Percentiles rank a stretch among this genome's conserved stretches.
Conservation (phyloP, 306 rosid species). For the Quercus cerris region DNA sequence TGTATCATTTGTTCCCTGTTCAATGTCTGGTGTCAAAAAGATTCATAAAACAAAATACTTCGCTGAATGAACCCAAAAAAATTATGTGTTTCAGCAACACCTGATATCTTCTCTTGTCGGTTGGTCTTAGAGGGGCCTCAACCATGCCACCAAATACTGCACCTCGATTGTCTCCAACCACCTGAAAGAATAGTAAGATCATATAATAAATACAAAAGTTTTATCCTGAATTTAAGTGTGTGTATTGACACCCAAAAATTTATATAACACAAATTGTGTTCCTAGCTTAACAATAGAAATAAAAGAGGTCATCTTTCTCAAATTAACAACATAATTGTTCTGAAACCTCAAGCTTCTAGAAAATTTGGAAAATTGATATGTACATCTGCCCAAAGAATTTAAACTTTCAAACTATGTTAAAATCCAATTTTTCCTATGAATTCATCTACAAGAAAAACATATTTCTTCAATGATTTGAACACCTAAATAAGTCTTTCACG, state of each 20-base stretch:
- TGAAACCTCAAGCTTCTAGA: not conserved
- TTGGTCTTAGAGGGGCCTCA: conserved; percentile 83
- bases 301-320: not conserved
- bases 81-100: conserved; percentile 36
- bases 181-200: conserved; percentile 40
- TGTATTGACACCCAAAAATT: not conserved
- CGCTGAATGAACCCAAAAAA: conserved; percentile 18
- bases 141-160: conserved; percentile 93
- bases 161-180: conserved; percentile 80
- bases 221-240: not conserved
- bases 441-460: not conserved
- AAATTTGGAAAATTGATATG: not conserved
- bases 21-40: conserved; percentile 30
- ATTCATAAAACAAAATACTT: conserved; percentile 10
- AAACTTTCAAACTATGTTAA: not conserved
- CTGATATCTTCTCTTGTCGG: conserved; percentile 79
- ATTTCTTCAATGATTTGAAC: not conserved
- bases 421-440: not conserved
- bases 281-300: not conserved
- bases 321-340: not conserved
- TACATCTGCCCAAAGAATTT: not conserved
- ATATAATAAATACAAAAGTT: not conserved
- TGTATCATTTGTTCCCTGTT: conserved; percentile 81
- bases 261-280: not conserved
- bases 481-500: not conserved